phyloP scores from a whole-genome alignment of 768 basidiomycete species.

The Sporobolomyces pararoseus region DNA sequence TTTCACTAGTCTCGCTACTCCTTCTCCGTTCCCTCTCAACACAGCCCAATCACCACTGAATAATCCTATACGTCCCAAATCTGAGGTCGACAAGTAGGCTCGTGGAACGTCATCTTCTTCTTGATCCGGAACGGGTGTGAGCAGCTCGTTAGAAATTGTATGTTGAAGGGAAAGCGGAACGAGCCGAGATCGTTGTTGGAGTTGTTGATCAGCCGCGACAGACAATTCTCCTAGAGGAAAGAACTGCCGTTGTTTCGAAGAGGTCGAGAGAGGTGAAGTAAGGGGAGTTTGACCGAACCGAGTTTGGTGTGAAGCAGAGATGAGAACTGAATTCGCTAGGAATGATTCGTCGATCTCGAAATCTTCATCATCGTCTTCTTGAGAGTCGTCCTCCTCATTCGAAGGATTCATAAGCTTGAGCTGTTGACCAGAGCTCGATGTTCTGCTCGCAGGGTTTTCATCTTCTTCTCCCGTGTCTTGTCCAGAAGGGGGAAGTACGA shows the following conservation, averaged over 20 bases:
- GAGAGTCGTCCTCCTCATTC: slow-evolving; percentile 11
- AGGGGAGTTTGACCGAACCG: slow-evolving; percentile 17
- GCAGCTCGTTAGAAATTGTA: slow-evolving; percentile 19
- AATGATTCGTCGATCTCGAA: slow-evolving; percentile 36
- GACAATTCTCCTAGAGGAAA: slow-evolving; percentile 20
- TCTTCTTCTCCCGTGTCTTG: slow-evolving; percentile 1
- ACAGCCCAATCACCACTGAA: slow-evolving; percentile 44
- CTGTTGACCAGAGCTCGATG: background rate
- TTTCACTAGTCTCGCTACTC: slow-evolving; percentile 15
- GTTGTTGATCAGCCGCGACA: background rate
- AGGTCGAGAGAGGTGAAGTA: slow-evolving; percentile 12
- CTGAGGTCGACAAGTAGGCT: slow-evolving; percentile 20
- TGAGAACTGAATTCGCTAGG: slow-evolving; percentile 39
- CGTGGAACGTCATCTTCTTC: slow-evolving; percentile 39
- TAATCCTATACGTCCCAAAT: slow-evolving; percentile 36
- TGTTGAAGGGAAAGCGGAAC: background rate
- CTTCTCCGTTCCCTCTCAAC: slow-evolving; percentile 16
- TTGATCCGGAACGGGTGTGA: slow-evolving; percentile 14
- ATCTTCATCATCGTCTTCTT: slow-evolving; percentile 36
- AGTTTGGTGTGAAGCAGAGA: background rate
- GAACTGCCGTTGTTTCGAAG: slow-evolving; percentile 2
- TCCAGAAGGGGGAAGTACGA: slow-evolving; percentile 31
- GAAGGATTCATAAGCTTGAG: background rate
- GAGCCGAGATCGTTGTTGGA: background rate
- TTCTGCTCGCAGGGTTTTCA: background rate